Conservation (phyloP, 352 stramenopile species). For the Globisporangium orthogonon region DNA sequence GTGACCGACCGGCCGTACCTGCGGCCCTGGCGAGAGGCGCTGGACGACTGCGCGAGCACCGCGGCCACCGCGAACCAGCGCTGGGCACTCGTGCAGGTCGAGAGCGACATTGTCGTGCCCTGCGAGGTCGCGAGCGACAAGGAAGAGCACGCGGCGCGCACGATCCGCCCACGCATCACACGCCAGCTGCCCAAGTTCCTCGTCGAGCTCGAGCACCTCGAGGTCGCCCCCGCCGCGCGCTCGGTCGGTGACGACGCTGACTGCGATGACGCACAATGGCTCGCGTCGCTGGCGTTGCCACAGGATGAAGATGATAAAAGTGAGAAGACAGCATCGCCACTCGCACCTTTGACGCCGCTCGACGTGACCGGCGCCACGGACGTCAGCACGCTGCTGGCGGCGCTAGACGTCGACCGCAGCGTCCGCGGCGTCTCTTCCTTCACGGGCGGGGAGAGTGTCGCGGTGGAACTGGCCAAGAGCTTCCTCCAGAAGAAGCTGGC, state of each 20-base stretch:
- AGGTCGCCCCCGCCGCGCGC: constrained; percentile 20
- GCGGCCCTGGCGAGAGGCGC: constrained; percentile 36
- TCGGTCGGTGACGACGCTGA: constrained; percentile 10
- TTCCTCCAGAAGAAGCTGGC: constrained; percentile 86
- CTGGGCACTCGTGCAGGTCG: constrained; percentile 90
- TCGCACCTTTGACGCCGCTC: constrained; percentile 18
- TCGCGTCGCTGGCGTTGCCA: constrained; percentile 19
- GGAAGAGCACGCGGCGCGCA: constrained; percentile 96
- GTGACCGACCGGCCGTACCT: constrained; percentile 78
- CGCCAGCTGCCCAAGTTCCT: constrained; percentile 88
- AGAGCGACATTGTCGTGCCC: constrained; percentile 97
- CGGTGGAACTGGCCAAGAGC: constrained; percentile 60
- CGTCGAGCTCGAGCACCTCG: constrained; percentile 33
- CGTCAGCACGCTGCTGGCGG: constrained; percentile 26
- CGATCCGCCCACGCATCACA: constrained; percentile 96
- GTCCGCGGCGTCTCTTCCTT: constrained; percentile 57
- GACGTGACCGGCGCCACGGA: constrained; percentile 30
- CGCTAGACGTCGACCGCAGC: constrained; percentile 56
- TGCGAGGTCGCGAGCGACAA: constrained; percentile 90
- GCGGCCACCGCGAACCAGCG: constrained; percentile 23
- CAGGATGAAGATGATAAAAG: neutral
- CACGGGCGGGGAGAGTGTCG: constrained; percentile 58
- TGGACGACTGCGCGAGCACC: constrained; percentile 32
- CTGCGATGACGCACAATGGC: neutral
- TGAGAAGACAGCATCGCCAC: neutral